Percentiles rank a stretch among this genome's conserved stretches.
These are phyloP conservation scores for Zangia roseola DNA, from an alignment of 768 basidiomycete species.

Conservation along the genomic window DNA sequence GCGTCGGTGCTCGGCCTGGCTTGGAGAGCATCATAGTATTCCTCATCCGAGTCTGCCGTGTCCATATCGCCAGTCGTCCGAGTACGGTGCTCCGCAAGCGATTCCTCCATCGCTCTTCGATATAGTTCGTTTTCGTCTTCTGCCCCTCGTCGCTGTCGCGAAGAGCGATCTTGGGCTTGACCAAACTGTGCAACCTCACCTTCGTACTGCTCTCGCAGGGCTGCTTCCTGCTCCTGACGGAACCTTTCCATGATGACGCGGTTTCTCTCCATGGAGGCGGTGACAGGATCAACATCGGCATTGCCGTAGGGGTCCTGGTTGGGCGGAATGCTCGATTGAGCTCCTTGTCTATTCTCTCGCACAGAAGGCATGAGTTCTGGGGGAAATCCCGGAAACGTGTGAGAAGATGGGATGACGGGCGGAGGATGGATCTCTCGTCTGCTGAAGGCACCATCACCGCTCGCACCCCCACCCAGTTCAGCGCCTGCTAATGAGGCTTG, in stretches of 20 bases:
- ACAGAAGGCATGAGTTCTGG: constrained; percentile 2
- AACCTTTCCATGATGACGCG: constrained; percentile 60
- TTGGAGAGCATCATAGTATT: constrained; percentile 10
- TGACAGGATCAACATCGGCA: constrained; percentile 50
- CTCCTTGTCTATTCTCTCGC: constrained; percentile 16
- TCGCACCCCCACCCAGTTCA: neutral
- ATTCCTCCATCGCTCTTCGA: constrained; percentile 41
- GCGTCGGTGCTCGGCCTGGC: constrained; percentile 1
- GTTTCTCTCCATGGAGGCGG: constrained; percentile 66
- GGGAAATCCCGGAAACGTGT: constrained; percentile 27
- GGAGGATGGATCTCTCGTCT: constrained; percentile 17
- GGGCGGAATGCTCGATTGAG: constrained; percentile 22
- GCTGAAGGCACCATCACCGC: constrained; percentile 7
- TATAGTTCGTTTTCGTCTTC: constrained; percentile 59
- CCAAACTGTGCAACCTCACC: constrained; percentile 35
- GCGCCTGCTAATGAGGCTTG: constrained; percentile 68
- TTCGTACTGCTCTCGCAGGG: constrained; percentile 58
- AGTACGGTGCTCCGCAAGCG: constrained; percentile 19
- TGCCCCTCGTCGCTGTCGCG: constrained; percentile 3
- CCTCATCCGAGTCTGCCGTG: constrained; percentile 22
- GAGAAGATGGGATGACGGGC: constrained; percentile 27
- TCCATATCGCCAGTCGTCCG: constrained; percentile 20
- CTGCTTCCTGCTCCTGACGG: constrained; percentile 64
- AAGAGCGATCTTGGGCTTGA: constrained; percentile 5
- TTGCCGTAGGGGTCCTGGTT: constrained; percentile 32